phyloP scores from a whole-genome alignment of 176 grass and related monocot species.

The Saccharum spontaneum region DNA sequence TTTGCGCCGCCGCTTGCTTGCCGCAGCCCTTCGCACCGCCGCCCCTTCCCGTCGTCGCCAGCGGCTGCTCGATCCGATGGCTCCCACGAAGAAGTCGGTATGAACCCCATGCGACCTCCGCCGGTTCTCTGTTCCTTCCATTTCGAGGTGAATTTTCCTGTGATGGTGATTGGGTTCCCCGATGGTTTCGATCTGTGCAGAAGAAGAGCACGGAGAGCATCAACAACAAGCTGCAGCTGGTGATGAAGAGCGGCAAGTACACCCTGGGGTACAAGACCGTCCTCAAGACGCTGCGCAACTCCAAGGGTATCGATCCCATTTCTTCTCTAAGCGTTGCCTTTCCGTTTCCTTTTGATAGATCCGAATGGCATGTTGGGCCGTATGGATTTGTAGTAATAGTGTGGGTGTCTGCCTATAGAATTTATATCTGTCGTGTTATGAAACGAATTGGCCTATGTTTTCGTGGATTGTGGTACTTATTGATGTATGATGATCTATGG shows the following conservation, averaged over 20 bases:
- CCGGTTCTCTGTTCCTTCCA: background rate
- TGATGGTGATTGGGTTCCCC: background rate
- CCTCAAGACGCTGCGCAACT: conserved; percentile 88
- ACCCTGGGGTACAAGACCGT: conserved; percentile 96
- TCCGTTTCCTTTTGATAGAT: background rate
- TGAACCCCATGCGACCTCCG: background rate
- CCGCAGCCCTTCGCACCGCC: background rate
- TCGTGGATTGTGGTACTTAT: no score
- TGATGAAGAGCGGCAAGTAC: conserved; percentile 99
- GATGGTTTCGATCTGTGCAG: conserved; percentile 47
- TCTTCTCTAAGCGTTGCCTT: background rate
- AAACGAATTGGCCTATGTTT: background rate
- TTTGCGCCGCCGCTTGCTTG: conserved; percentile 22
- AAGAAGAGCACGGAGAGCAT: conserved; percentile 97
- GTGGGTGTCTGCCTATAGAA: background rate
- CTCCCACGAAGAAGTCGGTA: conserved; percentile 94
- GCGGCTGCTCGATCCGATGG: conserved; percentile 56
- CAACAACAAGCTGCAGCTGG: conserved; percentile 92
- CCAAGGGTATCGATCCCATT: conserved; percentile 61
- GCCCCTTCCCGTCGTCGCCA: background rate
- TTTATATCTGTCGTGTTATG: background rate
- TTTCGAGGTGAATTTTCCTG: background rate
- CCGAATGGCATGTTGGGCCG: rapidly evolving
- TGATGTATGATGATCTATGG: background rate
- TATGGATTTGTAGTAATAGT: background rate